A percentile compares a stretch with the other conserved stretches of the same genome.
These are phyloP conservation scores for Casuarina equisetifolia DNA, from an alignment of 306 rosid genomes.

Conservation along the genomic window DNA sequence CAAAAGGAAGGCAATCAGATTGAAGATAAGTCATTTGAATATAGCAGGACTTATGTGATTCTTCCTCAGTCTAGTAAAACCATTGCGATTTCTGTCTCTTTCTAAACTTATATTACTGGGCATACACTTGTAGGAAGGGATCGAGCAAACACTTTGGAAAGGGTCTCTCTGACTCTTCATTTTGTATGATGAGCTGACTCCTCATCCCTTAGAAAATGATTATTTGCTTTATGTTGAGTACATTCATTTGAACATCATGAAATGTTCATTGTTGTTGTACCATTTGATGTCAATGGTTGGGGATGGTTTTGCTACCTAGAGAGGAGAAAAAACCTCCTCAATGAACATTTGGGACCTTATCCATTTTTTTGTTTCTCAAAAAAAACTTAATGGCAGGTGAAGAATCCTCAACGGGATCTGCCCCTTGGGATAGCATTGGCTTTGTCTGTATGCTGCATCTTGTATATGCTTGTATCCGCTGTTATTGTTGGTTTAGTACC, in stretches of 20 bases:
- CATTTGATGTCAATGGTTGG: no score
- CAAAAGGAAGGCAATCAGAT: no score
- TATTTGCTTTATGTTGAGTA: not conserved
- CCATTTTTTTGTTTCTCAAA: constrained; percentile 13
- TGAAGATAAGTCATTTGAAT: no score
- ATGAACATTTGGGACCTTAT: not conserved
- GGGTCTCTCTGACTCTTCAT: not conserved
- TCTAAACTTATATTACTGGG: not conserved
- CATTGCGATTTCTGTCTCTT: not conserved
- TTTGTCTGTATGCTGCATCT: constrained; percentile 52
- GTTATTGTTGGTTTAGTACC: constrained; percentile 75
- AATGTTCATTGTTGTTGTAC: not conserved
- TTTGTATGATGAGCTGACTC: not conserved
- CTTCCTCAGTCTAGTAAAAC: no score
- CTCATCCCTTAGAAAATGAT: not conserved
- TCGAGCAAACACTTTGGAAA: not conserved
- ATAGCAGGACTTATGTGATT: no score
- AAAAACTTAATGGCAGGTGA: constrained; percentile 44
- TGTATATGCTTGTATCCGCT: constrained; percentile 69
- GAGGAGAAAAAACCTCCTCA: no score
- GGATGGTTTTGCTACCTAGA: no score
- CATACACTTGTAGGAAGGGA: not conserved
- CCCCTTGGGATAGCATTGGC: constrained; percentile 66
- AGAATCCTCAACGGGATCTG: constrained; percentile 70
- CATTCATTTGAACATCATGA: not conserved